Evolutionary conservation across 1,139 yeast genomes (phyloP), one percentile per base, ranked within the genome.

Genomic region (Diutina sp.): DNA sequence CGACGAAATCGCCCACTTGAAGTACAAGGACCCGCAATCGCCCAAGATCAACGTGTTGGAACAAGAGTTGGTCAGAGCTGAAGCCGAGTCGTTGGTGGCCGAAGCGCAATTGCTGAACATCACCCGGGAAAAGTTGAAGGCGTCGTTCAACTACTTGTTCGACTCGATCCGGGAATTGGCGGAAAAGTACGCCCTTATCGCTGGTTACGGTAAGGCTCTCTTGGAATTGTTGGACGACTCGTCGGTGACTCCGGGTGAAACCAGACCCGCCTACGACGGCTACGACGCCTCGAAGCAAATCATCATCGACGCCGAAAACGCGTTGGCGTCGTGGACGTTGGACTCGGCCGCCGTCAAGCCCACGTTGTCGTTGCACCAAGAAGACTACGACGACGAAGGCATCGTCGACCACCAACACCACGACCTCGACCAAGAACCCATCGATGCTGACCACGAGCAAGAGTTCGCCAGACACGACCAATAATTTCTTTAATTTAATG

Each of bases 211-310:
- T 76, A 87, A 87, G 74, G 95, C 93, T 46, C 72, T 87, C 61
- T 77, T 87, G 70, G 93, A 87, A 73, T 78, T 87, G 67, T 78
- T 88, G 69, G 95, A 87, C 69, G 95, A 87, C 68, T 75, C 88
- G 61, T 89, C 95, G 61, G 93, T 87, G 57, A 86, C 95, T 62
- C 96, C 96, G 58, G 96, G 96, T 75, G 95, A 88, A 74, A 84
- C 90, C 59, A 85, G 93, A 83, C 87, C 90, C 56, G 87, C 90
- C 58, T 87, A 87, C 71, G 95, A 87, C 66, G 95, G 95, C 63
- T 87, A 86, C 69, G 93, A 87, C 71, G 91, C 93, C 57, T 84
- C 91, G 57, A 87, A 86, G 75, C 95, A 87, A 74, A 86, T 87
- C 71, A 86, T 87, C 66, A 83, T 87, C 68, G 95, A 87, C 68